Conservation (phyloP, 805 yeast genomes). For the Myxozyma udenii region DNA sequence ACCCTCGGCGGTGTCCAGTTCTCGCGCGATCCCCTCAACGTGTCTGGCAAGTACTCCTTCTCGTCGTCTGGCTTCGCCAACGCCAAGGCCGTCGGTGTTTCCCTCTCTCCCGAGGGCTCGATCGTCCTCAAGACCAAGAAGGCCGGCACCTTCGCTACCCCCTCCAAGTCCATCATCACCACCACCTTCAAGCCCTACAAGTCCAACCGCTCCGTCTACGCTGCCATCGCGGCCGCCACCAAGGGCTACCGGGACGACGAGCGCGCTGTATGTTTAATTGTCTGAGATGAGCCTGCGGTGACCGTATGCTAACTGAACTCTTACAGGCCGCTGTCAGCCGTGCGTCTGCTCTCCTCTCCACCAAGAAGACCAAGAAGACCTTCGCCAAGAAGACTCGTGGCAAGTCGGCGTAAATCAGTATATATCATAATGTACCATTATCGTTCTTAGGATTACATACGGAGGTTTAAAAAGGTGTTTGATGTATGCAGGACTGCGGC, state of each 20-base stretch:
- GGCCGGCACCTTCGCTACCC: conserved; percentile 47
- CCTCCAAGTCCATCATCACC: conserved; percentile 43
- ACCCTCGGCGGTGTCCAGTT: conserved; percentile 42
- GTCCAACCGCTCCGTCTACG: conserved; percentile 45
- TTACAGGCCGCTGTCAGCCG: conserved; percentile 49
- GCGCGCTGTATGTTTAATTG: conserved; percentile 21
- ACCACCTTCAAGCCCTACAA: conserved; percentile 45
- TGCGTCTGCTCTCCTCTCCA: conserved; percentile 46
- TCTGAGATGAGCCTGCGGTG: background rate
- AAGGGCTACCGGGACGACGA: conserved; percentile 51
- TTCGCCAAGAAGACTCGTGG: conserved; percentile 32
- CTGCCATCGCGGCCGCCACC: conserved; percentile 46
- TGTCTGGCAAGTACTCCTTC: conserved; percentile 47
- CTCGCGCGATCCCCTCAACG: conserved; percentile 53
- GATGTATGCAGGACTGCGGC: too few species aligned
- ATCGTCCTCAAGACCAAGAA: conserved; percentile 44
- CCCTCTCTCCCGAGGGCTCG: conserved; percentile 39
- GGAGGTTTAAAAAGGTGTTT: too few species aligned
- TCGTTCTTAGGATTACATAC: background rate
- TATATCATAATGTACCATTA: background rate
- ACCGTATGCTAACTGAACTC: background rate
- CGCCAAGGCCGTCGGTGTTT: conserved; percentile 50
- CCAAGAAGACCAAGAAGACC: conserved; percentile 43
- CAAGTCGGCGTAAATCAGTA: conserved; percentile 15
- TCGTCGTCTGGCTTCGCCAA: conserved; percentile 49